These are phyloP conservation scores for Rhizomucor pusillus DNA, from an alignment of 371 early-diverging fungal species.

Conservation along the genomic window DNA sequence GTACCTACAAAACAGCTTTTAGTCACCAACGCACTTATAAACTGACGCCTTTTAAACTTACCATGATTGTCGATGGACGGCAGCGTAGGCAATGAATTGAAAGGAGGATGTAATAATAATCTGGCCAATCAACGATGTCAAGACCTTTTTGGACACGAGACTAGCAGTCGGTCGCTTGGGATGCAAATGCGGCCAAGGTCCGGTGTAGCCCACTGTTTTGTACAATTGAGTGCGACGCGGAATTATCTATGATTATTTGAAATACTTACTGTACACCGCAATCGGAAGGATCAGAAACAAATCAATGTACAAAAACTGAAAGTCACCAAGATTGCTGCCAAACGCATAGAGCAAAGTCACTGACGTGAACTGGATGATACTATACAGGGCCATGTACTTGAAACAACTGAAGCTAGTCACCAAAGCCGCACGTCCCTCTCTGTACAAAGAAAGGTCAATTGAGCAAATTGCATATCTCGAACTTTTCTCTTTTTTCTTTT, in stretches of 20 bases:
- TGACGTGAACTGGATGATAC: slow-evolving; percentile 88
- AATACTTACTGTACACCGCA: slow-evolving; percentile 74
- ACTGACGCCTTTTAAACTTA: slow-evolving; percentile 34
- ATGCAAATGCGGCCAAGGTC: slow-evolving; percentile 71
- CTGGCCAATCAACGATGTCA: slow-evolving; percentile 89
- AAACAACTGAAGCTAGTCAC: slow-evolving; percentile 98
- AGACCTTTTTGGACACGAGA: slow-evolving; percentile 84
- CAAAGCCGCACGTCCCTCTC: slow-evolving; percentile 97
- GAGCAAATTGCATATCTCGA: neutral
- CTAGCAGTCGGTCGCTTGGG: slow-evolving; percentile 91
- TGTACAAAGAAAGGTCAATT: slow-evolving; percentile 20
- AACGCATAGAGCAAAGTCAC: slow-evolving; percentile 87
- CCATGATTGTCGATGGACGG: slow-evolving; percentile 73
- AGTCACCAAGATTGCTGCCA: slow-evolving; percentile 87
- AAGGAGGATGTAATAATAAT: slow-evolving; percentile 75
- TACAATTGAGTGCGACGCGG: neutral
- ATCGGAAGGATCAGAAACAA: slow-evolving; percentile 88
- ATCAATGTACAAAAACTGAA: slow-evolving; percentile 93
- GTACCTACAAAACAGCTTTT: slow-evolving; percentile 33
- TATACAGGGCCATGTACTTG: slow-evolving; percentile 96
- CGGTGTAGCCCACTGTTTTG: slow-evolving; percentile 74
- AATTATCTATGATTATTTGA: neutral
- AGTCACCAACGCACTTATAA: neutral
- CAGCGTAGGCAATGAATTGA: slow-evolving; percentile 71
- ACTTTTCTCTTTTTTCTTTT: neutral